phyloP scores from a whole-genome alignment of 2,329 filamentous ascomycete species.

The Hymenoscyphus fraxineus region DNA sequence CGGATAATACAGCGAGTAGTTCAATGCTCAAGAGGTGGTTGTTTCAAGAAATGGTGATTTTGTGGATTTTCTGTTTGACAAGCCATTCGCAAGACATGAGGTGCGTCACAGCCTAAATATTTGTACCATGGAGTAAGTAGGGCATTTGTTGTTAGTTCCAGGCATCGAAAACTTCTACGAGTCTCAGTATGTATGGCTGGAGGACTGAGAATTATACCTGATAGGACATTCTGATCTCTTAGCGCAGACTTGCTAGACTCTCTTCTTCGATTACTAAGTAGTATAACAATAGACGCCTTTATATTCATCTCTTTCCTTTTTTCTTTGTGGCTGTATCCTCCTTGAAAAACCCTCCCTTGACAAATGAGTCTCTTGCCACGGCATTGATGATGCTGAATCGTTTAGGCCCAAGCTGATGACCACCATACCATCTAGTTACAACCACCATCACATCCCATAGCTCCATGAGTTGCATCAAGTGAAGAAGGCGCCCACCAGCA shows the following conservation, averaged over 20 bases:
- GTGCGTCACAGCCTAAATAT: too few species aligned
- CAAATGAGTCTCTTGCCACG: slow-evolving; percentile 77
- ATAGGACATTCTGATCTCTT: background rate
- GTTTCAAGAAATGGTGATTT: too few species aligned
- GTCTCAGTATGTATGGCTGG: background rate
- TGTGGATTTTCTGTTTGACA: too few species aligned
- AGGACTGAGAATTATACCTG: background rate
- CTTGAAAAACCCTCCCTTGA: slow-evolving; percentile 67
- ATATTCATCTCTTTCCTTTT: slow-evolving; percentile 29
- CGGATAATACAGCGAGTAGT: too few species aligned
- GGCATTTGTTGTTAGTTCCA: too few species aligned
- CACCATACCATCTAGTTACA: slow-evolving; percentile 93
- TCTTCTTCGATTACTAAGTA: too few species aligned
- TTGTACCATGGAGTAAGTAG: too few species aligned
- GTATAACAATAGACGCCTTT: background rate
- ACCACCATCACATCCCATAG: slow-evolving; percentile 91
- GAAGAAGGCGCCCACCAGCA: slow-evolving; percentile 78
- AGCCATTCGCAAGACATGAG: too few species aligned
- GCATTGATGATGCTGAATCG: slow-evolving; percentile 88
- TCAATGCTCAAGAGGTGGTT: too few species aligned
- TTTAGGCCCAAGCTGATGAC: slow-evolving; percentile 81
- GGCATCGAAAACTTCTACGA: too few species aligned
- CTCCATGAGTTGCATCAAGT: slow-evolving; percentile 92
- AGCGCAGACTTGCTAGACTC: too few species aligned
- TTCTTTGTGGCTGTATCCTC: slow-evolving; percentile 47